Evolutionary conservation across 78 protist species (phyloP), one percentile per base, ranked within the genome.

Genomic region (Monosiga brevicollis): DNA sequence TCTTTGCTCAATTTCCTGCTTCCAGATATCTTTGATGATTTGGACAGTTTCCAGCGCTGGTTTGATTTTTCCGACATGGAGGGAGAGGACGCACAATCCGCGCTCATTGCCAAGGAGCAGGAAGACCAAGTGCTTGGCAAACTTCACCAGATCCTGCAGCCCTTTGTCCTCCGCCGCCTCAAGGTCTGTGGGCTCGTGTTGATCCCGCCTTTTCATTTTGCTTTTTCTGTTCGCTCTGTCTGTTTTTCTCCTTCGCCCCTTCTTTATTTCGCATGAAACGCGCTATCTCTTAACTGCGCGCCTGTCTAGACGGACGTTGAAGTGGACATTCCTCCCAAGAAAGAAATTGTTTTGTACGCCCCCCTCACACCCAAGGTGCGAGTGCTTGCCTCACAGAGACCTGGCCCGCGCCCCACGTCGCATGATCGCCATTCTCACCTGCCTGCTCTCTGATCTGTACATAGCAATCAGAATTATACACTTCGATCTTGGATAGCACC

Each of bases 161-260:
- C 97, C 25, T 95, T 95, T 87, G 75, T 96, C 38, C 88, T 96
- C 62, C 88, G 98, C 29, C 87, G 98, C 29, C 77, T 90, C n/a
- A 95, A 95, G 84, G 62, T 49, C 6, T n/a, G n/a, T n/a, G n/a
- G n/a, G n/a, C n/a, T n/a, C n/a, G n/a, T n/a, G n/a, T n/a, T n/a
- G n/a, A n/a, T n/a, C n/a, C n/a, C n/a, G n/a, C n/a, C n/a, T n/a
- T n/a, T n/a, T n/a, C n/a, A n/a, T n/a, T n/a, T n/a, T n/a, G n/a
- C n/a, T n/a, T n/a, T n/a, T n/a, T n/a, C n/a, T n/a, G n/a, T n/a
- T n/a, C n/a, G n/a, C n/a, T n/a, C n/a, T n/a, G n/a, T n/a, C n/a
- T n/a, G n/a, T n/a, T n/a, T n/a, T n/a, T n/a, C n/a, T n/a, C n/a
- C n/a, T n/a, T n/a, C n/a, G n/a, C n/a, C n/a, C n/a, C n/a, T n/a